Base-by-base conservation (phyloP, 208 protist species). In the Crithidia mellificae region DNA sequence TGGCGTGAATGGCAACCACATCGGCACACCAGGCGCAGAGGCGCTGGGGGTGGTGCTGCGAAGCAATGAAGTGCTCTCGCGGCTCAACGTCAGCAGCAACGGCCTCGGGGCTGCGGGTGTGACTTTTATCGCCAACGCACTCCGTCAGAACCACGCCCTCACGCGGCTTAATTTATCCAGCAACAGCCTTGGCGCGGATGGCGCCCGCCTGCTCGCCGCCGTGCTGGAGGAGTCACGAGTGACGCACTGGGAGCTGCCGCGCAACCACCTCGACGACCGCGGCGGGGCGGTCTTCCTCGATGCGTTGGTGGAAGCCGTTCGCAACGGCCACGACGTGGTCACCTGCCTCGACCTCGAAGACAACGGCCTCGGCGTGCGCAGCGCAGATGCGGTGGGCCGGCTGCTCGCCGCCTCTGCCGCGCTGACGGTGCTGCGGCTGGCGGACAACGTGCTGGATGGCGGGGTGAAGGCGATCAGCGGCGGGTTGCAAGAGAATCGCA, bases 1-100 rank as follows among this genome's bases (percentile, higher is more conserved):
- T 14, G 93, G 93, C 6, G 80, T 95, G 11, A 96, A 95, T 56
- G 85, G 91, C 29, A 97, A 97, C 67, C 93, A 98, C 80, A 91
- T 98, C 39, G 85, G 89, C 38, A 87, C 72, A 1, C 80, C 71
- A 14, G 95, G 95, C 6, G 92, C 90, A 30, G 66, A 91, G 65
- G 87, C 87, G 12, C 65, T 98, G 22, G 90, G 88, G 1, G 55
- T 76, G 15, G 74, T 96, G 51, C 83, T 98, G 34, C 62, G 63
- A 25, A 57, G 53, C n/a, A 98, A 96, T 68, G 58, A 85, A 47
- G 85, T 93, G 6, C 77, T 98, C n/a, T 82, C 83, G 14, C 70
- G 84, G 63, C 85, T 98, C 11, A 91, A 94, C 65, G 62, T 98
- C 22, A 87, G 81, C 64, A 91, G 88, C 63, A 98, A 97, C 72